A percentile compares a stretch with the other conserved stretches of the same genome.
Conservation (phyloP, 305 asterid genomes). For the Salvia sclarea region DNA sequence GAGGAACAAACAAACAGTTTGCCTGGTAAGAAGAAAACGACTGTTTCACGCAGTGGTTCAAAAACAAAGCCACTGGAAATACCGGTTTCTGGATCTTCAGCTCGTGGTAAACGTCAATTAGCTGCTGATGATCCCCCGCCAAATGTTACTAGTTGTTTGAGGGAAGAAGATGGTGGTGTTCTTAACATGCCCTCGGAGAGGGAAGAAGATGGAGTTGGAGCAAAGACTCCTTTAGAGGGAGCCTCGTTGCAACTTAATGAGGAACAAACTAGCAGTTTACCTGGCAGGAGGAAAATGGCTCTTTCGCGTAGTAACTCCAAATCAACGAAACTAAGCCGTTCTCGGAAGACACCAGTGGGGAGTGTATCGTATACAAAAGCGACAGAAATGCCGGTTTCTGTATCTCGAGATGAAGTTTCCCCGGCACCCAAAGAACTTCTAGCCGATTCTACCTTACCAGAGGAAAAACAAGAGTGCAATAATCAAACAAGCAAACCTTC, state of each 20-base stretch:
- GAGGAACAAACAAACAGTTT: constrained; percentile 38
- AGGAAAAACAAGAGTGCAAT: constrained; percentile 33
- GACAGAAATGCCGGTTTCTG: constrained; percentile 36
- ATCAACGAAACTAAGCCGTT: constrained; percentile 37
- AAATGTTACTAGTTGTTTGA: neutral
- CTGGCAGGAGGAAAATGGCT: constrained; percentile 45
- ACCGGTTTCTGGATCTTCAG: constrained; percentile 36
- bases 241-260: constrained; percentile 34
- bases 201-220: constrained; percentile 35
- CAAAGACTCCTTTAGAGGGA: constrained; percentile 40
- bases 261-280: constrained; percentile 36
- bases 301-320: constrained; percentile 41
- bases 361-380: constrained; percentile 27
- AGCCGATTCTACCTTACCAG: constrained; percentile 22
- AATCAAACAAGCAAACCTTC: constrained; percentile 37
- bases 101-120: constrained; percentile 22
- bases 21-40: constrained; percentile 45
- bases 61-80: constrained; percentile 35
- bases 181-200: constrained; percentile 30
- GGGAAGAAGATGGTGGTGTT: neutral
- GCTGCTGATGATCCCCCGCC: constrained; percentile 27
- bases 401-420: constrained; percentile 36
- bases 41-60: constrained; percentile 39
- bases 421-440: constrained; percentile 34
- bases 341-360: constrained; percentile 33